Conservation (phyloP, 352 stramenopile species). For the Hyaloperonospora arabidopsidis region DNA sequence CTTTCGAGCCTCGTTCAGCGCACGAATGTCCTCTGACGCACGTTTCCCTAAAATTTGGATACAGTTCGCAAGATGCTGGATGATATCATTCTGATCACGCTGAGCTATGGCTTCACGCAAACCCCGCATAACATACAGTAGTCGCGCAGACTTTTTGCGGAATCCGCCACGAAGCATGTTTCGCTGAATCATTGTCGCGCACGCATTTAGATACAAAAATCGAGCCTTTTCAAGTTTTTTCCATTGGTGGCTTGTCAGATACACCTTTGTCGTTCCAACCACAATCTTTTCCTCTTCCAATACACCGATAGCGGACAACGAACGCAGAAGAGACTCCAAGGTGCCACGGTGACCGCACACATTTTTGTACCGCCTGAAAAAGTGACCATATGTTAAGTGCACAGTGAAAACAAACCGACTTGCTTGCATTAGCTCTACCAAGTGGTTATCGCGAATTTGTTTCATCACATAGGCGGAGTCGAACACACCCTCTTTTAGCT, state of each 20-base stretch:
- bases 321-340: slow-evolving; percentile 62
- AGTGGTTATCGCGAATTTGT: slow-evolving; percentile 56
- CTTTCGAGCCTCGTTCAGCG: slow-evolving; percentile 41
- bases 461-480: slow-evolving; percentile 66
- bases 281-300: slow-evolving; percentile 76
- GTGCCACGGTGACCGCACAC: slow-evolving; percentile 72
- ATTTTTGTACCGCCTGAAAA: slow-evolving; percentile 76
- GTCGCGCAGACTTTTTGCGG: slow-evolving; percentile 48
- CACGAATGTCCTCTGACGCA: slow-evolving; percentile 47
- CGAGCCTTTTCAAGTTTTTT: slow-evolving; percentile 75
- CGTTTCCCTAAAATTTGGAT: slow-evolving; percentile 49
- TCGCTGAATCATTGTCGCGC: slow-evolving; percentile 76
- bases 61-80: slow-evolving; percentile 51
- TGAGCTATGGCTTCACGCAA: slow-evolving; percentile 48
- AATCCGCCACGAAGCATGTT: slow-evolving; percentile 71
- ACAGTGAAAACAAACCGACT: slow-evolving; percentile 69
- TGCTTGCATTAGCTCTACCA: slow-evolving; percentile 71
- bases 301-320: slow-evolving; percentile 70
- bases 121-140: slow-evolving; percentile 50
- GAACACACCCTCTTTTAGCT: slow-evolving; percentile 54
- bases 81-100: slow-evolving; percentile 52
- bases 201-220: slow-evolving; percentile 71
- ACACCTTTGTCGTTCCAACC: slow-evolving; percentile 63
- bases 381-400: slow-evolving; percentile 68
- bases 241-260: slow-evolving; percentile 71